Conservation (phyloP, 1,139 yeast species). For the Arxiozyma telluris region DNA sequence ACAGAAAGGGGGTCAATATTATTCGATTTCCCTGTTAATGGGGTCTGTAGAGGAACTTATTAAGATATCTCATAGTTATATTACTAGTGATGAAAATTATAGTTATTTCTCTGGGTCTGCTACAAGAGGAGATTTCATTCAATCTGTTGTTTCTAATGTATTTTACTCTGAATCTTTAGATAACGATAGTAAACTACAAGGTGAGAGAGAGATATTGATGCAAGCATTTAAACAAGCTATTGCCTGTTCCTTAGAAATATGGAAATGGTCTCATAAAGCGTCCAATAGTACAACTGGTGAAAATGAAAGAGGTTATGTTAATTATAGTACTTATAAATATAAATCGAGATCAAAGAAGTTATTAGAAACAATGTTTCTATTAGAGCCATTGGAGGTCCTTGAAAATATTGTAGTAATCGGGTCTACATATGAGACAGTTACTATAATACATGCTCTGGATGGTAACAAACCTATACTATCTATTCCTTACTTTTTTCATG, state of each 20-base stretch:
- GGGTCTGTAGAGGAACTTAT: constrained; percentile 61
- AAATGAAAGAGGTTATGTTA: constrained; percentile 4
- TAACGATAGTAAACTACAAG: constrained; percentile 45
- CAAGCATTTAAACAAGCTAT: constrained; percentile 58
- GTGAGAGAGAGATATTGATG: constrained; percentile 46
- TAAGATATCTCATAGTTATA: constrained; percentile 51
- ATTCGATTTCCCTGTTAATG: constrained; percentile 42
- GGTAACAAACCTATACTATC: constrained; percentile 77
- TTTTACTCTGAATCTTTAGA: constrained; percentile 70
- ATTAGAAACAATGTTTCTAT: constrained; percentile 55
- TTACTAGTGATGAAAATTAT: constrained; percentile 30
- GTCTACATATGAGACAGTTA: constrained; percentile 15
- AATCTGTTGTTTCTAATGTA: constrained; percentile 54
- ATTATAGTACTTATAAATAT: constrained; percentile 52
- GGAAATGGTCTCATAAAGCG: constrained; percentile 72
- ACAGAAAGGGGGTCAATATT: constrained; percentile 20
- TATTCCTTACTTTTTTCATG: constrained; percentile 54
- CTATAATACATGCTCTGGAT: constrained; percentile 55
- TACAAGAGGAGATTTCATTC: constrained; percentile 28
- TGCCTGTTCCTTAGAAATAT: constrained; percentile 47
- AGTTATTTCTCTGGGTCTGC: constrained; percentile 15
- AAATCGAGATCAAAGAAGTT: constrained; percentile 65
- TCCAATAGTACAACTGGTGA: constrained; percentile 38
- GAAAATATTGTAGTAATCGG: constrained; percentile 46
- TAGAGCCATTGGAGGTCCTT: constrained; percentile 68